Conservation (phyloP, 2,329 filamentous ascomycete species). For the Aspergillus sergii region DNA sequence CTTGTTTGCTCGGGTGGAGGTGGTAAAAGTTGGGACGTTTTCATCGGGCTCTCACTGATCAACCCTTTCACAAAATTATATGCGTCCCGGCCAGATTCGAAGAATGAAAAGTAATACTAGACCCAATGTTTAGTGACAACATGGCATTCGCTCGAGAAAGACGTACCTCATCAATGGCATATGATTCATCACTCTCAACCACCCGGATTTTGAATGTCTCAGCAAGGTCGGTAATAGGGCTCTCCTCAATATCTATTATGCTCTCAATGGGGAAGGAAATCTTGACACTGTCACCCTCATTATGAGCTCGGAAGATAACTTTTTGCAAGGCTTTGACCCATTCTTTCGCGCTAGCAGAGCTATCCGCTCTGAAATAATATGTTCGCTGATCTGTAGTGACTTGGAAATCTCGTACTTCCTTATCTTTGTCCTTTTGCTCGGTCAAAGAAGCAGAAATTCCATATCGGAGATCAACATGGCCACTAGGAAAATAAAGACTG, state of each 20-base stretch:
- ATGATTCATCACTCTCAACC: constrained; percentile 91
- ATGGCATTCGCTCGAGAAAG: not conserved
- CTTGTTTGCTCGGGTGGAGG: constrained; percentile 16
- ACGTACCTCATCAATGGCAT: constrained; percentile 85
- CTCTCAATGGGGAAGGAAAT: constrained; percentile 88
- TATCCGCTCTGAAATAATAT: constrained; percentile 89
- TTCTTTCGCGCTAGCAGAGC: constrained; percentile 82
- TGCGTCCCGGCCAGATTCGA: constrained; percentile 80
- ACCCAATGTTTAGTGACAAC: constrained; percentile 18
- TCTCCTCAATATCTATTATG: constrained; percentile 89
- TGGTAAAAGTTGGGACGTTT: constrained; percentile 38
- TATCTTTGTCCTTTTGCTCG: constrained; percentile 67
- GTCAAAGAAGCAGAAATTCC: constrained; percentile 81
- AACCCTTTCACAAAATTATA: constrained; percentile 75
- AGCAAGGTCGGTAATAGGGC: constrained; percentile 84
- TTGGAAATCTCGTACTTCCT: constrained; percentile 75
- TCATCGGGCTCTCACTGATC: constrained; percentile 64
- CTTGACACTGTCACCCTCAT: constrained; percentile 96
- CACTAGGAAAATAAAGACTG: constrained; percentile 87
- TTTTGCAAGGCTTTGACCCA: constrained; percentile 95
- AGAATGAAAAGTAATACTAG: constrained; percentile 96
- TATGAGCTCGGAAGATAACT: constrained; percentile 93
- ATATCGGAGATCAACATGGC: constrained; percentile 89
- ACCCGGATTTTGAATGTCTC: constrained; percentile 93
- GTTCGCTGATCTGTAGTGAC: constrained; percentile 80